Evolutionary conservation across 257 asterid species (phyloP).

Genomic region (Nyctanthes arbortristis): DNA sequence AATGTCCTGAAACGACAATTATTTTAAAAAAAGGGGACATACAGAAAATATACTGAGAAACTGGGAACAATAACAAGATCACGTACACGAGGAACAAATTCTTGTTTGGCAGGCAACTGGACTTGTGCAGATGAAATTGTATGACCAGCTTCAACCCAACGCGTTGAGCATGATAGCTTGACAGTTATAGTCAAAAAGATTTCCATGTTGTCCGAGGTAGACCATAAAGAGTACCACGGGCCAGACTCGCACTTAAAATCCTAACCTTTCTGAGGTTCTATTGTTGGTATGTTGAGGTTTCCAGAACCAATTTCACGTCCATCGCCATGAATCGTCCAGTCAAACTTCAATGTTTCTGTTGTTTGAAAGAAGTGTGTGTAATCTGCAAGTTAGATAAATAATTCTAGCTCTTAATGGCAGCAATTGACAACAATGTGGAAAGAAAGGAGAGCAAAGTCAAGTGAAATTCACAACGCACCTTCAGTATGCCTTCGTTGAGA

Average conservation of each 20-base stretch:
- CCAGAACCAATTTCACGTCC: conserved; percentile 78
- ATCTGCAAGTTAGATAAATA: conserved; percentile 65
- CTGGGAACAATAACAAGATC: conserved; percentile 21
- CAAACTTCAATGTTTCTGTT: conserved; percentile 67
- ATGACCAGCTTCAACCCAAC: conserved; percentile 89
- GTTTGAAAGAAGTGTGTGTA: conserved; percentile 74
- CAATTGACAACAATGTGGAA: conserved; percentile 8
- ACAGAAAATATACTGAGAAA: conserved; percentile 17
- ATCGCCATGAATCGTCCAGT: conserved; percentile 76
- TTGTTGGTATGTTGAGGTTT: conserved; percentile 47
- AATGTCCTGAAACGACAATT: conserved; percentile 47
- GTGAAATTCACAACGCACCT: conserved; percentile 48
- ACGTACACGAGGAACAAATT: conserved; percentile 63
- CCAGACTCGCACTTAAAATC: conserved; percentile 64
- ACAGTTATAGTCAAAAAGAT: conserved; percentile 61
- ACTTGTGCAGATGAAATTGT: conserved; percentile 78
- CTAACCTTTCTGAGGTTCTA: conserved; percentile 61
- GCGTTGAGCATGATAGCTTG: conserved; percentile 56
- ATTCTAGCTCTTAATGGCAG: conserved; percentile 20
- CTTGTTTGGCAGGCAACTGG: conserved; percentile 57
- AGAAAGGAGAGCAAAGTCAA: conserved; percentile 16
- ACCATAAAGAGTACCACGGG: conserved; percentile 75
- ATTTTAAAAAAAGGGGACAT: conserved; percentile 16
- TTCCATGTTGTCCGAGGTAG: conserved; percentile 61
- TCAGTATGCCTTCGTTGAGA: conserved; percentile 56